phyloP scores from a whole-genome alignment of 208 protist species.

The Acanthamoeba triangularis region DNA sequence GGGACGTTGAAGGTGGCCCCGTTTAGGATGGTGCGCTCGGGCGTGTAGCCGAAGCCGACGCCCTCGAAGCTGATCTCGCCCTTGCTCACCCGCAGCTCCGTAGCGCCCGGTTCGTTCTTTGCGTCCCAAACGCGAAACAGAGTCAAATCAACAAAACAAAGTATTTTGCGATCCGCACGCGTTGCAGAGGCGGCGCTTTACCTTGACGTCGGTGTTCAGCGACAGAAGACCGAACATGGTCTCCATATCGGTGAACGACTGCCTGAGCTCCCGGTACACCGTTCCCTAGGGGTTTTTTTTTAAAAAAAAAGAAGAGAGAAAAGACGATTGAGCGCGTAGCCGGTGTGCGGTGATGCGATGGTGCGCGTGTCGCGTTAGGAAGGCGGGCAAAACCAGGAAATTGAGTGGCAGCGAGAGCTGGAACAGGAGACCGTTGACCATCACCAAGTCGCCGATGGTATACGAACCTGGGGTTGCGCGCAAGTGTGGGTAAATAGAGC shows the following conservation, averaged over 20 bases:
- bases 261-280: conserved; percentile 90
- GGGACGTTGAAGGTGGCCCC: conserved; percentile 85
- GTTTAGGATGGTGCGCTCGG: conserved; percentile 78
- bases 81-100: conserved; percentile 44
- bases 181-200: neutral
- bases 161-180: no score
- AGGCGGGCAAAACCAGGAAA: conserved; percentile 83
- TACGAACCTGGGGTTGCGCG: conserved; percentile 78
- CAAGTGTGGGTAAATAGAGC: neutral
- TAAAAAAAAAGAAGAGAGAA: neutral
- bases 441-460: conserved; percentile 91
- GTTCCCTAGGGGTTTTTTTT: conserved; percentile 76
- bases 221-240: conserved; percentile 86
- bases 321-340: neutral
- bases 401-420: conserved; percentile 93
- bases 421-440: conserved; percentile 91
- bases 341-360: neutral
- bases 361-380: neutral
- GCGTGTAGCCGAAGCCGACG: conserved; percentile 87
- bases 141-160: no score
- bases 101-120: neutral
- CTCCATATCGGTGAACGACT: conserved; percentile 91
- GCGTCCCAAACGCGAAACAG: neutral
- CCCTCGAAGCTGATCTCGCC: conserved; percentile 88
- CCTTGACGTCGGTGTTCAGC: conserved; percentile 76